phyloP scores from a whole-genome alignment of 768 basidiomycete genomes.

The Boletus vinaceobasis region DNA sequence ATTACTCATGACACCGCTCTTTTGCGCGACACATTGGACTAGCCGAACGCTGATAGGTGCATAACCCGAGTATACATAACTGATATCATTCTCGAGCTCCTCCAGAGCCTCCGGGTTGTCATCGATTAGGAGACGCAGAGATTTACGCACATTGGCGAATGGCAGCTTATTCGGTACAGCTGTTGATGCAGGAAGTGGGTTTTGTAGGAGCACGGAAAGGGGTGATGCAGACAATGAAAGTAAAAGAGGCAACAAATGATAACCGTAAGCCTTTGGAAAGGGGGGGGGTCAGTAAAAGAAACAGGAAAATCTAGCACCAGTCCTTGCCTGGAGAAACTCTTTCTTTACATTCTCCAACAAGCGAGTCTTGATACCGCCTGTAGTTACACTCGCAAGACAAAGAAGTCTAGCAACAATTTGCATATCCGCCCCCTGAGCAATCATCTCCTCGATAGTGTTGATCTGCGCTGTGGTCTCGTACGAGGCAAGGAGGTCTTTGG shows the following conservation, averaged over 20 bases:
- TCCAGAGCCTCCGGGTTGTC: constrained; percentile 73
- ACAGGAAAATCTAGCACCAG: neutral
- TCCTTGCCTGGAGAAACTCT: constrained; percentile 77
- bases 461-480: constrained; percentile 82
- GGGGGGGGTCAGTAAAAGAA: constrained; percentile 11
- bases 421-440: constrained; percentile 83
- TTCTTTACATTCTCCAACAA: constrained; percentile 83
- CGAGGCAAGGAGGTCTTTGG: constrained; percentile 86
- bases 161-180: constrained; percentile 58
- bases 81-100: constrained; percentile 89
- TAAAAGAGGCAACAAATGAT: constrained; percentile 64
- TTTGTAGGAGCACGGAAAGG: constrained; percentile 64
- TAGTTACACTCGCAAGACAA: constrained; percentile 81
- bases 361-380: constrained; percentile 85
- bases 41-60: constrained; percentile 90
- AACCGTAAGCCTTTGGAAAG: constrained; percentile 63
- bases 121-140: constrained; percentile 88
- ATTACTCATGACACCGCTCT: constrained; percentile 83
- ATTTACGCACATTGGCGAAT: constrained; percentile 71
- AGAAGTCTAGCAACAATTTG: constrained; percentile 73
- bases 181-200: constrained; percentile 57
- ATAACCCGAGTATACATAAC: constrained; percentile 95
- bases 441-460: constrained; percentile 83
- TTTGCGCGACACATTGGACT: constrained; percentile 91
- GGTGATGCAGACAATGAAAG: constrained; percentile 64